Evolutionary conservation across 2,329 filamentous ascomycete species (phyloP).

Genomic region (Aspergillus aculeatus): DNA sequence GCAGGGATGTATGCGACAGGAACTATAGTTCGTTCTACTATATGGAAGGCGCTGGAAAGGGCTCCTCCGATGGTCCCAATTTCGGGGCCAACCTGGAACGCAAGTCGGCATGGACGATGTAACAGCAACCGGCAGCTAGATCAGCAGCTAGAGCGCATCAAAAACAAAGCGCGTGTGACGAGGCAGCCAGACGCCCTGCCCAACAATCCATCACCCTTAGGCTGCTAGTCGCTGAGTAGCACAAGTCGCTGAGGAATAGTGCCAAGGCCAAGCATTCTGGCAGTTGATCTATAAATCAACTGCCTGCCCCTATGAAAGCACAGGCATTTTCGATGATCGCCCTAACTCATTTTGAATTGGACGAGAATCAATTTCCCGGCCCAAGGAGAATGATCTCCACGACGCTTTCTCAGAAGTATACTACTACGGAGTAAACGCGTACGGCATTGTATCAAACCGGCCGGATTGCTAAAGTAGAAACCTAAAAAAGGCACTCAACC

Average conservation of each 20-base stretch:
- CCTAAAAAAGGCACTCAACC: background rate
- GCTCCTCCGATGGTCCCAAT: background rate
- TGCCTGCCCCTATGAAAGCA: background rate
- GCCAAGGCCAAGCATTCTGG: slow-evolving; percentile 1
- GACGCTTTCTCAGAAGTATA: background rate
- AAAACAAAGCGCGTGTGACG: background rate
- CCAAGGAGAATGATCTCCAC: background rate
- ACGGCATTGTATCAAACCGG: background rate
- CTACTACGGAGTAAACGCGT: background rate
- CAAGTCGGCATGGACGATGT: background rate
- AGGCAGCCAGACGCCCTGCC: background rate
- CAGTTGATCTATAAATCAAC: slow-evolving; percentile 1
- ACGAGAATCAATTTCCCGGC: background rate
- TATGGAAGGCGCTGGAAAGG: background rate
- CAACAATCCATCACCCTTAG: background rate
- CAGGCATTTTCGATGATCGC: background rate
- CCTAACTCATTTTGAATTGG: background rate
- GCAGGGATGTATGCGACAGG: background rate
- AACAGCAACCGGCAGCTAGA: background rate
- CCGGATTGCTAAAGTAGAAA: background rate
- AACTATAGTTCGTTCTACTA: background rate
- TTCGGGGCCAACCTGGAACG: background rate
- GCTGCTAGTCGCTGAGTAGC: background rate
- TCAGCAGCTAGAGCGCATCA: background rate
- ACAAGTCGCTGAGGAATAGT: background rate